A percentile compares a stretch with the other conserved stretches of the same genome.
Evolutionary conservation across 2,329 filamentous ascomycete species (phyloP).

Genomic region (Ambrosiella beaveri): DNA sequence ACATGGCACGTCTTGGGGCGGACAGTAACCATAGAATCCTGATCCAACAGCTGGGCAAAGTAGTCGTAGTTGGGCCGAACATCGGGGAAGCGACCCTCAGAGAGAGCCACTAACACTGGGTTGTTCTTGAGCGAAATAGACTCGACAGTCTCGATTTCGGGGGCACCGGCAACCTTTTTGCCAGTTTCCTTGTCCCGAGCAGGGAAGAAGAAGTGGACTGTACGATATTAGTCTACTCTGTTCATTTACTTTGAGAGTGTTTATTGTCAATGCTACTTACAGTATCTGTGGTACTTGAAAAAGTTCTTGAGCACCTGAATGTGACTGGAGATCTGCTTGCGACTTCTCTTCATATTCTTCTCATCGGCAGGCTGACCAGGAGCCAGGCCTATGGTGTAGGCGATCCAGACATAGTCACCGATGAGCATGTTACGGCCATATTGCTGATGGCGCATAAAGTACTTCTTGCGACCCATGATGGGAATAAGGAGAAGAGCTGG

Average conservation of each 20-base stretch:
- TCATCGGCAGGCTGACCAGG: slow-evolving; percentile 28
- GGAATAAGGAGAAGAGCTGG: slow-evolving; percentile 47
- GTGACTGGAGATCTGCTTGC: slow-evolving; percentile 52
- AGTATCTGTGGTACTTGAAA: slow-evolving; percentile 43
- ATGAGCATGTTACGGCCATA: slow-evolving; percentile 56
- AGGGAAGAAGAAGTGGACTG: slow-evolving; percentile 44
- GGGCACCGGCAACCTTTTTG: slow-evolving; percentile 20
- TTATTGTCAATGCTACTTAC: slow-evolving; percentile 27
- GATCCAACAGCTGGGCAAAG: slow-evolving; percentile 36
- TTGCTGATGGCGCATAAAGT: slow-evolving; percentile 43
- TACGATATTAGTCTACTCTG: background rate
- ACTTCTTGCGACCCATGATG: slow-evolving; percentile 49
- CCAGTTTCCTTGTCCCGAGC: slow-evolving; percentile 37
- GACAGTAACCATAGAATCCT: slow-evolving; percentile 35
- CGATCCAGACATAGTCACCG: slow-evolving; percentile 47
- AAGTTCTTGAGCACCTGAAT: slow-evolving; percentile 55
- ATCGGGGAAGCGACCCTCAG: slow-evolving; percentile 37
- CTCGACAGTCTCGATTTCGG: slow-evolving; percentile 19
- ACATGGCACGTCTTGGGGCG: slow-evolving; percentile 42
- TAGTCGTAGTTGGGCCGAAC: slow-evolving; percentile 46
- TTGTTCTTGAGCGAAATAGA: slow-evolving; percentile 46
- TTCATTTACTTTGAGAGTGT: background rate
- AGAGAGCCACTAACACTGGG: slow-evolving; percentile 43
- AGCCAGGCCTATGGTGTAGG: slow-evolving; percentile 28
- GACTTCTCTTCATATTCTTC: slow-evolving; percentile 27